Evolutionary conservation across 2,329 filamentous ascomycete species (phyloP), one percentile per base, ranked within the genome.

Genomic region (Colletotrichum chrysophilum): DNA sequence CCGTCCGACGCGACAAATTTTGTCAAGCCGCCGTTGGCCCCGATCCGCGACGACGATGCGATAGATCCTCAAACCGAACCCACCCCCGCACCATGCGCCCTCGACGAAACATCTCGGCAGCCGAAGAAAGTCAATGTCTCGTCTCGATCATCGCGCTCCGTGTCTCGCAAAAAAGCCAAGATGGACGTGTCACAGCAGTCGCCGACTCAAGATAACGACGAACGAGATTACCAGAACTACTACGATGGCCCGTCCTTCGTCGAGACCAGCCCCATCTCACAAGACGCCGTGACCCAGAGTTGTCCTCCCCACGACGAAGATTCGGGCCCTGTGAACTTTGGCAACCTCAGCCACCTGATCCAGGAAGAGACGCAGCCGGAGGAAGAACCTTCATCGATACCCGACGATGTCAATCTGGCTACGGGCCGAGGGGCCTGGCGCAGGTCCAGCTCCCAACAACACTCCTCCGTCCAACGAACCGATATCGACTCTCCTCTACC

Each of bases 191-290:
- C 88, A 13, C 87, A 89, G 55, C 86, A 88, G 71, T 90, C 89
- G 12, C 88, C 88, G 2, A 92, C 90, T 2, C 90, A 92, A 81
- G 84, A 87, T 74, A 92, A 92, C 77, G 86, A 88, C 60, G 89
- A 86, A 62, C 88, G 90, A 48, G 90, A 91, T 81, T 92, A 92
- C 78, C 87, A 77, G 58, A 69, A 66, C 38, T 79, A 79, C 38
- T 80, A 83, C 38, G 83, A 85, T 36, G 78, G 64, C 12, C 71
- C 58, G 7, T 73, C 75, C n/a, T 66, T 79, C 21, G 52, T 75
- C 5, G 30, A 58, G 32, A 78, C 62, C 28, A 79, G 71, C 43
- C 74, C 70, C n/a, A 77, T 30, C 79, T 79, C 36, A 55, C 76
- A 48, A 77, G 68, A 64, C 66, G 16, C 79, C 18, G 79, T 68